These are phyloP conservation scores for Kluyveromyces aestuarii DNA, from an alignment of 805 yeast genomes.

Conservation along the genomic window DNA sequence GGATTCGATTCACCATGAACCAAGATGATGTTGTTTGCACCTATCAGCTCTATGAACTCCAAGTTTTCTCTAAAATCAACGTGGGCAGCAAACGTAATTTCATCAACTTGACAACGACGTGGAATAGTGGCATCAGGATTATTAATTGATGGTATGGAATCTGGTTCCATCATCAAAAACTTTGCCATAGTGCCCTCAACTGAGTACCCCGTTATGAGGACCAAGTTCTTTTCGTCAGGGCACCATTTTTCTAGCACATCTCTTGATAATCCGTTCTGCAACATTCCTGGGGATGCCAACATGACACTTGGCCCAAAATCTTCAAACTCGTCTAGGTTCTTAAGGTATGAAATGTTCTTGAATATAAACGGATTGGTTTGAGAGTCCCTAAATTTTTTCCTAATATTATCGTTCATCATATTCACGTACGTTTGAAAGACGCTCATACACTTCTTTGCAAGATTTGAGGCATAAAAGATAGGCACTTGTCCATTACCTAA, in stretches of 20 bases:
- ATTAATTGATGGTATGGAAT: constrained; percentile 73
- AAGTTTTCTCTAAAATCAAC: constrained; percentile 93
- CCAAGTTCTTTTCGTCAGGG: constrained; percentile 86
- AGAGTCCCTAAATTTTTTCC: constrained; percentile 65
- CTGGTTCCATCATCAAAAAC: constrained; percentile 77
- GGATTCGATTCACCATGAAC: constrained; percentile 98
- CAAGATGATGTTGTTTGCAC: constrained; percentile 75
- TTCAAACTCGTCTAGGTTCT: constrained; percentile 73
- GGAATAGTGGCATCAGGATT: constrained; percentile 82
- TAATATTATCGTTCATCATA: constrained; percentile 92
- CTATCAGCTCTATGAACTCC: constrained; percentile 79
- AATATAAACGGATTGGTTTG: constrained; percentile 86
- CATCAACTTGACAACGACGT: constrained; percentile 79
- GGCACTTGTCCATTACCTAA: constrained; percentile 53
- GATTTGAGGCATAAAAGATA: constrained; percentile 82
- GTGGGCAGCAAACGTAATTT: constrained; percentile 98
- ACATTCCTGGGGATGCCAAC: constrained; percentile 97
- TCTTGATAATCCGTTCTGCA: constrained; percentile 91
- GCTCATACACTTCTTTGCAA: constrained; percentile 94
- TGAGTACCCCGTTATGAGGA: constrained; percentile 90
- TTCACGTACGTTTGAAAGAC: constrained; percentile 94
- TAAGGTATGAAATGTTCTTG: constrained; percentile 71
- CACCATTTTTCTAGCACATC: constrained; percentile 93
- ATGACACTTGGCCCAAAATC: constrained; percentile 95
- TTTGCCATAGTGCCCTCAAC: constrained; percentile 99